Base-by-base conservation (phyloP, 805 yeast species). In the Blastobotrys muscicola region DNA sequence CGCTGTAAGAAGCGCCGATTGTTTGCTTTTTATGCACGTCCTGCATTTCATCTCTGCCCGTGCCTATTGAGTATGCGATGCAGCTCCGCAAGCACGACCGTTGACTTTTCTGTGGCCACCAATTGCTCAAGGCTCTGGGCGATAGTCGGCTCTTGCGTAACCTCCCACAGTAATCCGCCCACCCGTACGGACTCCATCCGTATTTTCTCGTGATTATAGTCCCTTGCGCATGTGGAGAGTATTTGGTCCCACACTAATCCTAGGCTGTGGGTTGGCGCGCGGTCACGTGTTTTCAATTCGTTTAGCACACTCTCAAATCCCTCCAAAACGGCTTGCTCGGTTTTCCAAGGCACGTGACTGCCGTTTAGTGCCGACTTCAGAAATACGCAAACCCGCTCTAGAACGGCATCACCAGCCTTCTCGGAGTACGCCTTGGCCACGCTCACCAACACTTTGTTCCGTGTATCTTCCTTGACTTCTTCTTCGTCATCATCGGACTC, bases 171-270 rank as follows among this genome's bases (percentile, higher is more conserved):
- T 2, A 46, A 46, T 3, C 53, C 55, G 1, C 65, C 75, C n/a
- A 66, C 60, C 30, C 66, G 59, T 1, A 69, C 62, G 38, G 70
- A 60, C 26, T 75, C 76, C 14, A 81, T 58, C 43, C 80, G 70
- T 2, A 80, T 84, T 47, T 71, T 74, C 53, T 82, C 90, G 45
- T 48, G 47, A 14, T 45, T 49, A 8, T 32, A 12, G 39, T 52
- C 54, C 7, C 30, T 36, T 5, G 49, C 29, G 35, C 54, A 46
- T 5, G 12, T 26, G 7, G 30, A 31, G 6, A 33, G 9, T 10
- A 46, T 32, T 8, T 20, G 33, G 3, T 41, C 26, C 55, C 55
- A 52, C 33, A 47, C 26, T 6, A 20, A 20, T 20, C 26, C 26
- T 20, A 20, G 26, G 26, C 26, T 20, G 26, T 20, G 26, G 26